phyloP scores from a whole-genome alignment of 164 flowering plant species.

The Vitis labrusca region DNA sequence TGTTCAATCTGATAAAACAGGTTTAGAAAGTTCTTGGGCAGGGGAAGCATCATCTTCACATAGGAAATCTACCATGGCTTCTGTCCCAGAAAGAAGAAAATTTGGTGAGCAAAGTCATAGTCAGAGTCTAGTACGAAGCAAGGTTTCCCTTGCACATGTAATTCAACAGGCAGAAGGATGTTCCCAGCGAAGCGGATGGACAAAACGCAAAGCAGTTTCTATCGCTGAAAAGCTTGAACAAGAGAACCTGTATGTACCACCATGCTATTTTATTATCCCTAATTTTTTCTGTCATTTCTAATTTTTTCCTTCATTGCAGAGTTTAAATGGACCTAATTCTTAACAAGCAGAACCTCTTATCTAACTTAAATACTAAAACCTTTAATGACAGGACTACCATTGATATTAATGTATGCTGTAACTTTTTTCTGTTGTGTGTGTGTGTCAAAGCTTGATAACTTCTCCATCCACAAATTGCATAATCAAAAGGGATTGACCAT shows the following conservation, averaged over 20 bases:
- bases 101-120: constrained; percentile 49
- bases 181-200: constrained; percentile 62
- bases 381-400: no score
- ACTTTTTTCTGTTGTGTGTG: no score
- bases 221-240: constrained; percentile 95
- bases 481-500: no score
- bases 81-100: constrained; percentile 38
- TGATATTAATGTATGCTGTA: no score
- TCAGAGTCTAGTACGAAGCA: constrained; percentile 75
- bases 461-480: no score
- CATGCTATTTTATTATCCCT: neutral
- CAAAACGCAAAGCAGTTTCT: constrained; percentile 83
- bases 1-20: constrained; percentile 25
- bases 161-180: constrained; percentile 90
- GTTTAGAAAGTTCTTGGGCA: constrained; percentile 21
- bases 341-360: no score
- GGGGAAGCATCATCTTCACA: constrained; percentile 36
- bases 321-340: no score
- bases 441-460: no score
- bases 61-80: constrained; percentile 25
- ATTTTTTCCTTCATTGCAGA: neutral
- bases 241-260: constrained; percentile 77
- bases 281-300: neutral
- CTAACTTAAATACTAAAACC: no score
- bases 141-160: constrained; percentile 92